These are phyloP conservation scores for Yarrowia keelungensis DNA, from an alignment of 805 yeast genomes.

Conservation along the genomic window DNA sequence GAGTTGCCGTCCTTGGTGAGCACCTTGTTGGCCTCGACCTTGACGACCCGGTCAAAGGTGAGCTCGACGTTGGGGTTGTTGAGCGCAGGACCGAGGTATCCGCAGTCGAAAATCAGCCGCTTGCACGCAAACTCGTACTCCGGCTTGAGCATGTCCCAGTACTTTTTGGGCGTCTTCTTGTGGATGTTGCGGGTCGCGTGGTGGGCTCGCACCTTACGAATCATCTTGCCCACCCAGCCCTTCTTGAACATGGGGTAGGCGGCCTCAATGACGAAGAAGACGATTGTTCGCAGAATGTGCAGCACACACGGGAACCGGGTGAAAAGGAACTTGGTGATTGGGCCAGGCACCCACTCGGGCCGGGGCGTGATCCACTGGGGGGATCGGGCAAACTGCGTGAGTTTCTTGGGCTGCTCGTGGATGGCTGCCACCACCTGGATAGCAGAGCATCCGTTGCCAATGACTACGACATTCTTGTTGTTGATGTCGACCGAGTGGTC, in stretches of 20 bases:
- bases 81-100: slow-evolving; percentile 40
- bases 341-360: slow-evolving; percentile 25
- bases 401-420: slow-evolving; percentile 31
- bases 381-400: slow-evolving; percentile 41
- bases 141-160: slow-evolving; percentile 41
- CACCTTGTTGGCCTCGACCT: slow-evolving; percentile 39
- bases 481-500: slow-evolving; percentile 38
- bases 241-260: slow-evolving; percentile 40
- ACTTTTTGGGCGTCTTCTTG: slow-evolving; percentile 40
- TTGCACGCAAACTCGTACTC: slow-evolving; percentile 42
- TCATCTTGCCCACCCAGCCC: slow-evolving; percentile 36
- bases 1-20: slow-evolving; percentile 41
- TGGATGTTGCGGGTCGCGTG: slow-evolving; percentile 38
- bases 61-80: slow-evolving; percentile 39
- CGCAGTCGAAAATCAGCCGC: slow-evolving; percentile 42
- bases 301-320: slow-evolving; percentile 15
- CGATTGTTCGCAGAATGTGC: slow-evolving; percentile 35
- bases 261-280: slow-evolving; percentile 40
- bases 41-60: slow-evolving; percentile 39
- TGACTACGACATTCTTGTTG: slow-evolving; percentile 40
- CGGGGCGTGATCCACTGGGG: slow-evolving; percentile 42
- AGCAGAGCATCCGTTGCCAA: slow-evolving; percentile 42
- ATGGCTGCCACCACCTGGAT: slow-evolving; percentile 40
- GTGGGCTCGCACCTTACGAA: slow-evolving; percentile 22
- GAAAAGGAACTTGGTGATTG: slow-evolving; percentile 9